Conservation (phyloP, 2,329 filamentous ascomycete species). For the Xylariaceae sp. region DNA sequence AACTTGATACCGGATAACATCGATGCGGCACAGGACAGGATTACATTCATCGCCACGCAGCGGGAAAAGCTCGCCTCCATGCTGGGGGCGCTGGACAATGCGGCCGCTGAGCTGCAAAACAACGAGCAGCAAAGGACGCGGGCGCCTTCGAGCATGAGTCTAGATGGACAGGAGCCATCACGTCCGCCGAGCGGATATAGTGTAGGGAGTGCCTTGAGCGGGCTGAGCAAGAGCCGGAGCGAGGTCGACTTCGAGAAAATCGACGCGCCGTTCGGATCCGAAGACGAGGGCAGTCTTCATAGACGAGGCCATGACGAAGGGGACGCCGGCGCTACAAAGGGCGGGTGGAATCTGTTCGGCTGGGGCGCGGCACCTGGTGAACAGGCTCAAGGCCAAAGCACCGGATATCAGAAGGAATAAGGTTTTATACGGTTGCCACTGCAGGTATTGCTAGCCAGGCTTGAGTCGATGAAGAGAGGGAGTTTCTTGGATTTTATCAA, state of each 20-base stretch:
- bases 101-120: constrained; percentile 58
- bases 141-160: constrained; percentile 26
- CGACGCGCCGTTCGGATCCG: constrained; percentile 63
- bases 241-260: constrained; percentile 89
- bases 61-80: constrained; percentile 70
- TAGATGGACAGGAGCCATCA: constrained; percentile 35
- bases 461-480: constrained; percentile 12
- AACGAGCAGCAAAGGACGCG: constrained; percentile 29
- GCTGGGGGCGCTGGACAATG: constrained; percentile 70
- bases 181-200: constrained; percentile 45
- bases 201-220: constrained; percentile 56
- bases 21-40: constrained; percentile 57
- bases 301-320: constrained; percentile 18
- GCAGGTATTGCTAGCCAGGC: background rate
- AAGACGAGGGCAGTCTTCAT: constrained; percentile 42
- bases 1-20: constrained; percentile 67
- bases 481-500: constrained; percentile 9
- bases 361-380: constrained; percentile 22
- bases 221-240: constrained; percentile 77
- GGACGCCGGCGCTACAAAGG: constrained; percentile 6
- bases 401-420: constrained; percentile 24
- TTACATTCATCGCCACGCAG: constrained; percentile 71
- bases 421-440: background rate
- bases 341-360: constrained; percentile 26
- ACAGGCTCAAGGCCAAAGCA: constrained; percentile 20